These are phyloP conservation scores for Annulohypoxylon stygium DNA, from an alignment of 495 filamentous ascomycete species.

Conservation along the genomic window DNA sequence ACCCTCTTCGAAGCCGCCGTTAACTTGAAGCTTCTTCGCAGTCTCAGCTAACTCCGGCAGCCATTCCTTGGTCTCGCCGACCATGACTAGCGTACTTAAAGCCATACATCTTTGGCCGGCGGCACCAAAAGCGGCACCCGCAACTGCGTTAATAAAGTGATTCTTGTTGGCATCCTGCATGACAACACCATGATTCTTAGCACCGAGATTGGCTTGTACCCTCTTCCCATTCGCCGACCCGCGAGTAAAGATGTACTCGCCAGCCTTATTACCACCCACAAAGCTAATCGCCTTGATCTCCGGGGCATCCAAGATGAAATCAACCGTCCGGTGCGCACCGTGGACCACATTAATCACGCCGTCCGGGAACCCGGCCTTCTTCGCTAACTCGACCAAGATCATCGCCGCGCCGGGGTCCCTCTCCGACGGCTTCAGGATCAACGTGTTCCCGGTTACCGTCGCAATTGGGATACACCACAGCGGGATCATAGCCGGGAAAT, in stretches of 20 bases:
- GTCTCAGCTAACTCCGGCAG: constrained; percentile 90
- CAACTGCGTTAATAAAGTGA: constrained; percentile 92
- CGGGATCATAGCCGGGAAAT: constrained; percentile 99
- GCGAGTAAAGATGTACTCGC: constrained; percentile 94
- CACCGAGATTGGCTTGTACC: constrained; percentile 98
- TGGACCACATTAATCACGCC: constrained; percentile 97
- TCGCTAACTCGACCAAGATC: constrained; percentile 93
- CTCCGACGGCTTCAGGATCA: constrained; percentile 97
- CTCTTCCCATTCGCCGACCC: constrained; percentile 90
- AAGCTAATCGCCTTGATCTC: constrained; percentile 98
- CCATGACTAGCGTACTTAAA: constrained; percentile 91
- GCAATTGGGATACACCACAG: constrained; percentile 97
- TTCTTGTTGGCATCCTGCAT: constrained; percentile 99
- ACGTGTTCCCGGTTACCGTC: constrained; percentile 92
- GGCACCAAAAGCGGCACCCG: constrained; percentile 95
- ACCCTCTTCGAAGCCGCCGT: constrained; percentile 94
- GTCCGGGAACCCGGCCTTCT: constrained; percentile 91
- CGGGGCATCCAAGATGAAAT: constrained; percentile 97
- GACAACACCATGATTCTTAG: constrained; percentile 98
- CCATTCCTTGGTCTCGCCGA: constrained; percentile 95
- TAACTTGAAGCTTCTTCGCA: constrained; percentile 88
- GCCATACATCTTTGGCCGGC: constrained; percentile 99
- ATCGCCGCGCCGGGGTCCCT: constrained; percentile 97
- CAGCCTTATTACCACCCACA: constrained; percentile 95
- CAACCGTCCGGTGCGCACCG: constrained; percentile 88